These are phyloP conservation scores for Paraphaeosphaeria minitans DNA, from an alignment of 2,329 filamentous ascomycete genomes.

Conservation along the genomic window DNA sequence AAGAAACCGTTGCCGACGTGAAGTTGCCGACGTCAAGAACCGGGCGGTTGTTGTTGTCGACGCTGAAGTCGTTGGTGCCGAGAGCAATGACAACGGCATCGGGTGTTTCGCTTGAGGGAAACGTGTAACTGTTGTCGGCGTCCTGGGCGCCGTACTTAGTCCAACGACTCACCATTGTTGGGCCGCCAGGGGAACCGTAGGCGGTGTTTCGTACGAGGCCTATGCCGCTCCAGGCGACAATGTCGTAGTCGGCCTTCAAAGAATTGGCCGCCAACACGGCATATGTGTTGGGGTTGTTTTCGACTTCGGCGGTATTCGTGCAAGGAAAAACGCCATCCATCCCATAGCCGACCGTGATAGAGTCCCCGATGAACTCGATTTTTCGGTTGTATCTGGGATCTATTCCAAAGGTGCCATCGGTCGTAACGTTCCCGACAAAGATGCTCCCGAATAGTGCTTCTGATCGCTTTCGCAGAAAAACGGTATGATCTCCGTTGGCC, in stretches of 20 bases:
- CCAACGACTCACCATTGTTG: constrained; percentile 50
- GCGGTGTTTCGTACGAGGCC: constrained; percentile 51
- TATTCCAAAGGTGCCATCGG: constrained; percentile 33
- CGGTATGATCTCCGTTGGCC: constrained; percentile 41
- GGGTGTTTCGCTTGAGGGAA: constrained; percentile 37
- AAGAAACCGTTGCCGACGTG: constrained; percentile 28
- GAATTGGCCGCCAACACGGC: constrained; percentile 50
- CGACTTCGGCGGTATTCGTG: constrained; percentile 46
- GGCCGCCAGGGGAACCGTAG: constrained; percentile 30
- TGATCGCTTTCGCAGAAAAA: constrained; percentile 49
- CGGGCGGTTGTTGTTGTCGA: constrained; percentile 25
- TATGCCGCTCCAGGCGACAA: constrained; percentile 54
- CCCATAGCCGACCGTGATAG: constrained; percentile 54
- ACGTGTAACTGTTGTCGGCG: constrained; percentile 46
- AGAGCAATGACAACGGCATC: constrained; percentile 53
- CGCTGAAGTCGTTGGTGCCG: constrained; percentile 53
- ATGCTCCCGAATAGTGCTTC: constrained; percentile 45
- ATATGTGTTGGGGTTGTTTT: constrained; percentile 51
- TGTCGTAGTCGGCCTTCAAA: constrained; percentile 51
- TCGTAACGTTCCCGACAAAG: constrained; percentile 33
- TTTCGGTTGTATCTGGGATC: constrained; percentile 35
- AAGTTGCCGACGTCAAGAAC: constrained; percentile 17
- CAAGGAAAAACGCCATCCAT: constrained; percentile 51
- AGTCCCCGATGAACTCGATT: constrained; percentile 55
- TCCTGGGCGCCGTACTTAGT: constrained; percentile 53